Conservation (phyloP, 768 basidiomycete genomes). For the Tricholoma sp. region DNA sequence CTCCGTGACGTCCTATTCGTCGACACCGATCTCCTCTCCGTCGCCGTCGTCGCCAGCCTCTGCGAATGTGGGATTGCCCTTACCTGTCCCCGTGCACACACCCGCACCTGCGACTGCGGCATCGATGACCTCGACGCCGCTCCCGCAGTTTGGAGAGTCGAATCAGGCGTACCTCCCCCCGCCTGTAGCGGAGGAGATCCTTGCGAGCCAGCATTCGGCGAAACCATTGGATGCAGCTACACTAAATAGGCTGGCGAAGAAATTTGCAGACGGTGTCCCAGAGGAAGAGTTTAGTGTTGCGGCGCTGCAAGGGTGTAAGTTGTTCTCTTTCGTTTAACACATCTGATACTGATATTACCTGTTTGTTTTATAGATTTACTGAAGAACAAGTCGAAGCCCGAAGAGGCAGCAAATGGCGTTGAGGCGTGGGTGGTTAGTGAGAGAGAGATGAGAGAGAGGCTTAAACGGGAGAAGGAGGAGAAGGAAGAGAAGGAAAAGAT, state of each 20-base stretch:
- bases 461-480: conserved; percentile 70
- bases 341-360: conserved; percentile 1
- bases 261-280: conserved; percentile 78
- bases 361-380: conserved; percentile 53
- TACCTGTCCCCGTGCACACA: conserved; percentile 5
- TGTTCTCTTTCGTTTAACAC: conserved; percentile 9
- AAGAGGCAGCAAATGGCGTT: conserved; percentile 63
- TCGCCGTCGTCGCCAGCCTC: conserved; percentile 31
- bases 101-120: neutral
- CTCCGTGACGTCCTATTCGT: conserved; percentile 28
- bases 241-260: conserved; percentile 64
- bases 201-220: conserved; percentile 54
- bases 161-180: conserved; percentile 63
- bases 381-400: conserved; percentile 80
- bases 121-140: conserved; percentile 18
- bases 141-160: conserved; percentile 46
- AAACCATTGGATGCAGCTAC: conserved; percentile 61
- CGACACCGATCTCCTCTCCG: conserved; percentile 41
- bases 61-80: conserved; percentile 18
- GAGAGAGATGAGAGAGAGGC: conserved; percentile 67
- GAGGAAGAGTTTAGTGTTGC: conserved; percentile 88
- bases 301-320: conserved; percentile 86
- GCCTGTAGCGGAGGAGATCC: conserved; percentile 54
- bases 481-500: conserved; percentile 62
- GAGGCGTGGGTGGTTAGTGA: conserved; percentile 71